phyloP scores from a whole-genome alignment of 2,329 filamentous ascomycete genomes.

The Exserohilum rostratum region DNA sequence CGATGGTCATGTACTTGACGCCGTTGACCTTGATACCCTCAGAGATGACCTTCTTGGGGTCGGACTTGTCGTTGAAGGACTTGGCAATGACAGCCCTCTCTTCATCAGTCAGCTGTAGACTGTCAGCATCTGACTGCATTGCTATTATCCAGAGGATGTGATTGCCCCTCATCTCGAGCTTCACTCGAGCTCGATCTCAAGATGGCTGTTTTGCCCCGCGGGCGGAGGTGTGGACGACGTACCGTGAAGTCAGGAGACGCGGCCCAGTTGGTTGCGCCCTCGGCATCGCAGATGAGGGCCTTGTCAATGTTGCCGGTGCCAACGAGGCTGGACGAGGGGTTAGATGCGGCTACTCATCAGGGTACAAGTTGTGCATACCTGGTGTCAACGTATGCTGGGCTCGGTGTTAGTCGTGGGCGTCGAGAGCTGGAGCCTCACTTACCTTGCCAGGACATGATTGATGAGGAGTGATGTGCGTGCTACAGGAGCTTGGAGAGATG shows the following conservation, averaged over 20 bases:
- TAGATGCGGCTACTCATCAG: conserved; percentile 13
- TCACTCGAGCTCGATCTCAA: neutral
- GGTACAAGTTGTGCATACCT: conserved; percentile 34
- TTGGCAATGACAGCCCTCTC: conserved; percentile 63
- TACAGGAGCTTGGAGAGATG: conserved; percentile 26
- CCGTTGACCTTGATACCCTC: conserved; percentile 78
- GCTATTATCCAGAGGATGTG: neutral
- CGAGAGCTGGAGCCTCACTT: conserved; percentile 24
- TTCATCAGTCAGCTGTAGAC: conserved; percentile 55
- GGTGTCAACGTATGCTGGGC: conserved; percentile 50
- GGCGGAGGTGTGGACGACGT: conserved; percentile 45
- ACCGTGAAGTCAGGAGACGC: conserved; percentile 88
- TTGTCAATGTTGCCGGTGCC: conserved; percentile 54
- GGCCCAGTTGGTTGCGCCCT: conserved; percentile 67
- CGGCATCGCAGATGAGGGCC: conserved; percentile 58
- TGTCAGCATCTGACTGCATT: conserved; percentile 17
- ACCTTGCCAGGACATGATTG: conserved; percentile 54
- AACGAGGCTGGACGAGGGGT: conserved; percentile 45
- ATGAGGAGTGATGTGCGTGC: conserved; percentile 34
- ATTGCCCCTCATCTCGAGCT: neutral
- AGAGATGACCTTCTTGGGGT: conserved; percentile 69
- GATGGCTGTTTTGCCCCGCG: neutral
- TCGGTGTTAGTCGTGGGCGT: conserved; percentile 27
- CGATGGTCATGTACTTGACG: conserved; percentile 78
- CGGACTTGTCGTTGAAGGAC: conserved; percentile 61